Evolutionary conservation across 164 flowering plant species (phyloP).

Genomic region (Aristolochia contorta): DNA sequence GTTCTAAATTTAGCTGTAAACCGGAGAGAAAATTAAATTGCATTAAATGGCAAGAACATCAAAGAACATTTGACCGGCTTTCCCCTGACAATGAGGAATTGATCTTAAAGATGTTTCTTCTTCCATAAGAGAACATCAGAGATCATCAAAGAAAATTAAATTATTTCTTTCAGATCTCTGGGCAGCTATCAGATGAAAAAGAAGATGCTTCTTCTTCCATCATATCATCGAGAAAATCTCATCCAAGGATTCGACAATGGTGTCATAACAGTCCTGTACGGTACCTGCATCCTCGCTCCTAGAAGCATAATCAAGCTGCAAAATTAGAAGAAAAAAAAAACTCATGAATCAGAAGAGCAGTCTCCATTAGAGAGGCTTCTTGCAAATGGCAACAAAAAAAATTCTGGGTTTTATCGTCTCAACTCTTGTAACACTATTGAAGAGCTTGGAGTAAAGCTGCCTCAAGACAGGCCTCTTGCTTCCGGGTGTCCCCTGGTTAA

Average conservation of each 20-base stretch:
- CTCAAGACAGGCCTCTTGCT: conserved; percentile 50
- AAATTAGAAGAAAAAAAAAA: not conserved
- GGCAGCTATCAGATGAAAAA: not conserved
- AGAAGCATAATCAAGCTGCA: conserved; percentile 76
- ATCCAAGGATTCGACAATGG: conserved; percentile 33
- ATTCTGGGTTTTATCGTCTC: not conserved
- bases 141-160: no score
- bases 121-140: no score
- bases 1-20: not conserved
- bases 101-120: no score
- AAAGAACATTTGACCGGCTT: no score
- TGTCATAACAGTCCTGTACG: conserved; percentile 36
- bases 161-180: not conserved
- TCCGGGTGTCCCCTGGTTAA: conserved; percentile 47
- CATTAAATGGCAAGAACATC: no score
- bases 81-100: not conserved
- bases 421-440: conserved; percentile 46
- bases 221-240: conserved; percentile 35
- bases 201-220: not conserved
- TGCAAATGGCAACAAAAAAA: not conserved
- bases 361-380: not conserved
- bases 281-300: conserved; percentile 41
- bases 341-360: not conserved
- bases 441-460: conserved; percentile 50
- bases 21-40: not conserved